phyloP scores from a whole-genome alignment of 345 rosid genomes.

The Pugionium dolabratum region DNA sequence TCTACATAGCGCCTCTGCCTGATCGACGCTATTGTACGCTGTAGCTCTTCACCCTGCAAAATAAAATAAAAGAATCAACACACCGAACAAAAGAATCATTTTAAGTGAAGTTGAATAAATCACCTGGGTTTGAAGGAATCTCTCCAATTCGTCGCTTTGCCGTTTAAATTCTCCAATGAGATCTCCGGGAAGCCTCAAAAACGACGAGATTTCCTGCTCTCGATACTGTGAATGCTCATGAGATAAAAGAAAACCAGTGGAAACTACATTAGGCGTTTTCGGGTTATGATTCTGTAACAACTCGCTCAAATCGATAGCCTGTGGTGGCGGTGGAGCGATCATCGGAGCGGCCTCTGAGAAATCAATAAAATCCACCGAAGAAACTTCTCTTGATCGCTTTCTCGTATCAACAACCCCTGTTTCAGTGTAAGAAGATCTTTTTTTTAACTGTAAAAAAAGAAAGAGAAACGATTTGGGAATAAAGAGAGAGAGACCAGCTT shows the following conservation, averaged over 20 bases:
- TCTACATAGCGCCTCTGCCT: no score
- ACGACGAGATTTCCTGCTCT: constrained; percentile 1
- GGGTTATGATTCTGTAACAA: no score
- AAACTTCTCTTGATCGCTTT: constrained; percentile 60
- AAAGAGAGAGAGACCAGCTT: constrained; percentile 13
- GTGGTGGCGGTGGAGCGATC: no score
- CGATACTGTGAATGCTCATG: constrained; percentile 44
- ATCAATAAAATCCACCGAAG: background rate
- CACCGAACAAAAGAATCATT: no score
- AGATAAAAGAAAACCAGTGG: constrained; percentile 53
- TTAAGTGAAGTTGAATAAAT: background rate
- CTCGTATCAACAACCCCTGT: constrained; percentile 38
- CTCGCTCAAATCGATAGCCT: no score
- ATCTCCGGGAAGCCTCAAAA: constrained; percentile 47
- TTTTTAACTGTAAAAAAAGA: no score
- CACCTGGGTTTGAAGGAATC: constrained; percentile 79
- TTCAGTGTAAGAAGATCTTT: no score
- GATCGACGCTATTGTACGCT: no score
- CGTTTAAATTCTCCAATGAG: constrained; percentile 59
- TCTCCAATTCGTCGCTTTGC: constrained; percentile 76
- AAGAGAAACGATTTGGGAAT: background rate
- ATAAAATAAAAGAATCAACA: no score
- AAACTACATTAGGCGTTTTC: constrained; percentile 52
- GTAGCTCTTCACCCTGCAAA: no score
- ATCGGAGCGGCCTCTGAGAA: no score